A percentile compares a stretch with the other conserved stretches of the same genome.
phyloP scores from a whole-genome alignment of 1,139 yeast genomes.

The Saccharomyces uvarum region DNA sequence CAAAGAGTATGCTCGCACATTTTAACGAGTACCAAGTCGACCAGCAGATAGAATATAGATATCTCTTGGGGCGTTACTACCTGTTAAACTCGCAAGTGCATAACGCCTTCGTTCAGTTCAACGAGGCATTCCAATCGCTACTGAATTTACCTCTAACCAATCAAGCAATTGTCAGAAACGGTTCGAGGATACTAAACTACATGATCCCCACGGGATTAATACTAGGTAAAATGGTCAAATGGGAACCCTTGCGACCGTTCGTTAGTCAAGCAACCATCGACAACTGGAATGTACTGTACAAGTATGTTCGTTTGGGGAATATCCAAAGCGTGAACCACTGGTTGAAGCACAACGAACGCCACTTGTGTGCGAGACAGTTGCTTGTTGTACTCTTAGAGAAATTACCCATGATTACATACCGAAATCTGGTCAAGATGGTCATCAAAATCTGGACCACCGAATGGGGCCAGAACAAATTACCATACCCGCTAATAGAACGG shows the following conservation, averaged over 20 bases:
- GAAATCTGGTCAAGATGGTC: conserved; percentile 21
- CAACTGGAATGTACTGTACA: conserved; percentile 15
- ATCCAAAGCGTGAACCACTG: conserved; percentile 22
- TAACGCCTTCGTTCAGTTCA: conserved; percentile 29
- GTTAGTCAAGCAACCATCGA: conserved; percentile 13
- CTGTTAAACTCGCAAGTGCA: conserved; percentile 25
- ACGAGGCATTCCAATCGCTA: conserved; percentile 20
- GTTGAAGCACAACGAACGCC: conserved; percentile 21
- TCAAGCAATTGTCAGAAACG: conserved; percentile 14
- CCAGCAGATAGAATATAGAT: conserved; percentile 29
- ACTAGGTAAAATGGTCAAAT: conserved; percentile 25
- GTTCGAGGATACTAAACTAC: conserved; percentile 20
- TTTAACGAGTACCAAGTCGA: conserved; percentile 24
- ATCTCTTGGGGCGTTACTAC: conserved; percentile 29
- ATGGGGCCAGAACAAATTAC: conserved; percentile 20
- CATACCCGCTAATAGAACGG: conserved; percentile 19
- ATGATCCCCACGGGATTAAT: conserved; percentile 27
- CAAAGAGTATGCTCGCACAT: conserved; percentile 24
- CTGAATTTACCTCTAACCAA: conserved; percentile 6
- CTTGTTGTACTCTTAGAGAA: conserved; percentile 25
- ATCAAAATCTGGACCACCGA: conserved; percentile 16
- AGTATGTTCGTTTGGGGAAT: conserved; percentile 20
- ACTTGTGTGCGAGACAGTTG: conserved; percentile 14
- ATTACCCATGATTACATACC: conserved; percentile 26
- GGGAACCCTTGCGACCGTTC: conserved; percentile 5